These are phyloP conservation scores for Rosa hybrid DNA, from an alignment of 331 rosid genomes.

Conservation along the genomic window DNA sequence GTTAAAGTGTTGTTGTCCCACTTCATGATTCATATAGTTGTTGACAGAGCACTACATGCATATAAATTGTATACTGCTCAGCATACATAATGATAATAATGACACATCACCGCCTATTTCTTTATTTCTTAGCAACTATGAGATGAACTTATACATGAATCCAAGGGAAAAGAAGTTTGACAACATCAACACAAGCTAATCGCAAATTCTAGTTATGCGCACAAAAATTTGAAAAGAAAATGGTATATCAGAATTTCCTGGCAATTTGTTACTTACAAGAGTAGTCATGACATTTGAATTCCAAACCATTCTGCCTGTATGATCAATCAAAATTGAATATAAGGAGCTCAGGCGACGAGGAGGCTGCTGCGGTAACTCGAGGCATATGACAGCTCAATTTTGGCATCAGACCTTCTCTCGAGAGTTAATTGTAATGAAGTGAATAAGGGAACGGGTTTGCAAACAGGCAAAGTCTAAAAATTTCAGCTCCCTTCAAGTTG, in stretches of 20 bases:
- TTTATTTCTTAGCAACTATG: neutral
- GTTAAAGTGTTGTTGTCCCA: neutral
- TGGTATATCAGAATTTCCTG: neutral
- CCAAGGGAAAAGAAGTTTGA: neutral
- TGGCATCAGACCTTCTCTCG: neutral
- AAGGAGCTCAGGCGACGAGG: neutral
- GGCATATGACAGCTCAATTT: neutral
- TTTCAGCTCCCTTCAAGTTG: neutral
- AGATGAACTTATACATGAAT: neutral
- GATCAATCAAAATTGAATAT: neutral
- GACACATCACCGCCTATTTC: neutral
- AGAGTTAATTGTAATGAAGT: neutral
- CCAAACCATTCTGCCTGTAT: conserved; percentile 1
- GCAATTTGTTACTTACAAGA: conserved; percentile 15
- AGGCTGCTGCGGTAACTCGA: neutral
- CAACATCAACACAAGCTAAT: neutral
- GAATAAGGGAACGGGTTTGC: neutral
- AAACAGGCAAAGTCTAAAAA: neutral
- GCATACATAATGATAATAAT: neutral
- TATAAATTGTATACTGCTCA: neutral
- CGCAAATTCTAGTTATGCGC: neutral
- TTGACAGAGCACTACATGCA: neutral
- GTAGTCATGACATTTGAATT: neutral
- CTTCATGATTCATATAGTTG: neutral
- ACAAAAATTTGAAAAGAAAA: conserved; percentile 1